A percentile compares a stretch with the other conserved stretches of the same genome.
Conservation (phyloP, 495 filamentous ascomycete genomes). For the Penicillium roqueforti region DNA sequence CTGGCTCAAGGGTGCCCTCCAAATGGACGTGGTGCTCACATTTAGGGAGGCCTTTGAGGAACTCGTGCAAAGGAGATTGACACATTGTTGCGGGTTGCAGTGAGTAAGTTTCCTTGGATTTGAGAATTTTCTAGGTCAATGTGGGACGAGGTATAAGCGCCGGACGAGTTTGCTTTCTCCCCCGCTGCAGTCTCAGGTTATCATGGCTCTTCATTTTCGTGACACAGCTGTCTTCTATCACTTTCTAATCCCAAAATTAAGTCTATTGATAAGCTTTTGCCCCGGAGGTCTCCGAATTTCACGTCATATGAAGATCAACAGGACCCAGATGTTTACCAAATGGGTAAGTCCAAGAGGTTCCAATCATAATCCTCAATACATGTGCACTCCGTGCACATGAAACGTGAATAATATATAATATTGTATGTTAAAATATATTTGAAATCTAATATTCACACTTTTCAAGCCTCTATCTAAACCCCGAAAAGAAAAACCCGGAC, state of each 20-base stretch:
- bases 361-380: neutral
- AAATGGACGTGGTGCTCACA: slow-evolving; percentile 79
- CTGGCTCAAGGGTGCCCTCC: slow-evolving; percentile 64
- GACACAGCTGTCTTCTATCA: neutral
- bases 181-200: slow-evolving; percentile 3
- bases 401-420: neutral
- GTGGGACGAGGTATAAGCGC: neutral
- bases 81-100: slow-evolving; percentile 26
- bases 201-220: neutral
- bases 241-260: neutral
- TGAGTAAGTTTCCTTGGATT: neutral
- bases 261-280: neutral
- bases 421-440: neutral
- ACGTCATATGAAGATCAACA: neutral
- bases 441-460: slow-evolving; percentile 6
- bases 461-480: neutral
- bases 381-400: neutral
- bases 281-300: slow-evolving; percentile 21
- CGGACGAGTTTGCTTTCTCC: slow-evolving; percentile 8
- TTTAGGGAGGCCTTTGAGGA: slow-evolving; percentile 67
- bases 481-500: neutral
- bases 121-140: neutral
- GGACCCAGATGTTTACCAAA: too few species aligned
- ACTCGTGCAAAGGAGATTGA: slow-evolving; percentile 45
- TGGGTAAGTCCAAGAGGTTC: slow-evolving; percentile 15